phyloP scores from a whole-genome alignment of 106 monocot genomes.

The Narthecium ossifragum region DNA sequence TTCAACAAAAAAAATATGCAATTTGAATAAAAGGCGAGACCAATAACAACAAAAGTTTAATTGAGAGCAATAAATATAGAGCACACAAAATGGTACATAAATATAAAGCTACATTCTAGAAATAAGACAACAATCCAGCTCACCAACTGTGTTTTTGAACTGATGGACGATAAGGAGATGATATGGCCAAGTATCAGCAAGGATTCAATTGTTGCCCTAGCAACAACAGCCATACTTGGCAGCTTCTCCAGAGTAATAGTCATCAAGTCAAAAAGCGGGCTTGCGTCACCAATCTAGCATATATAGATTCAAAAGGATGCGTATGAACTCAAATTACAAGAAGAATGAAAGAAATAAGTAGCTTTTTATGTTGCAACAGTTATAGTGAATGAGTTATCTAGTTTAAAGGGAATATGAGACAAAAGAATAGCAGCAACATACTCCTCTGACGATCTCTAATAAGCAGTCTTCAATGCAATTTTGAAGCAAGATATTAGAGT shows the following conservation, averaged over 20 bases:
- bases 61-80: no score
- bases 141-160: slow-evolving; percentile 38
- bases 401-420: not conserved
- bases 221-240: slow-evolving; percentile 34
- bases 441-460: slow-evolving; percentile 83
- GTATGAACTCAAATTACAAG: not conserved
- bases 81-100: no score
- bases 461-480: slow-evolving; percentile 84
- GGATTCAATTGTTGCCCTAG: slow-evolving; percentile 82
- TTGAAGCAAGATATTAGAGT: slow-evolving; percentile 68
- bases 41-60: not conserved
- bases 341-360: not conserved
- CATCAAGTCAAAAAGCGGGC: slow-evolving; percentile 84
- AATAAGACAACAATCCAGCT: not conserved
- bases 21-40: not conserved
- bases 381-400: not conserved
- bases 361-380: not conserved
- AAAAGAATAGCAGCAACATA: slow-evolving; percentile 10
- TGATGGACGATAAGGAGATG: slow-evolving; percentile 45
- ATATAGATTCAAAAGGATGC: slow-evolving; percentile 2
- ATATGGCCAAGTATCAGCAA: slow-evolving; percentile 83
- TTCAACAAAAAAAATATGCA: not conserved
- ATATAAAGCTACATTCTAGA: not conserved
- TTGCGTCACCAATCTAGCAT: slow-evolving; percentile 62
- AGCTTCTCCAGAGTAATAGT: slow-evolving; percentile 77